Evolutionary conservation across 176 grass and related monocot species (phyloP).

Genomic region (Alloteropsis semialata): DNA sequence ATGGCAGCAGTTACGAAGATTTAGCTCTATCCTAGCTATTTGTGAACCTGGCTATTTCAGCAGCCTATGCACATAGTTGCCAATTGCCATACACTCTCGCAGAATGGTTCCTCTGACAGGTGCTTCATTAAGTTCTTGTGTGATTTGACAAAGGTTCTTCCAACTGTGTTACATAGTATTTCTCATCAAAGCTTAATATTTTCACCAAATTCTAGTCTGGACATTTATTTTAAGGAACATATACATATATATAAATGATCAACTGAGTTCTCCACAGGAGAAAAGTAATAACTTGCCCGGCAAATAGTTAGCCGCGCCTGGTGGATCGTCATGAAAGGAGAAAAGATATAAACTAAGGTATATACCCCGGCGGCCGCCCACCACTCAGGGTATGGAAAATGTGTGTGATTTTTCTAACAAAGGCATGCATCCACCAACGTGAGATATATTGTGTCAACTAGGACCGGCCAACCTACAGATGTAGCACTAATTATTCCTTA

Average conservation of each 20-base stretch:
- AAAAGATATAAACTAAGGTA: too few species aligned
- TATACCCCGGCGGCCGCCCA: neutral
- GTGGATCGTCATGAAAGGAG: neutral
- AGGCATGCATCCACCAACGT: neutral
- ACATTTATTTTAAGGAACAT: too few species aligned
- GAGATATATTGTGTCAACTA: neutral
- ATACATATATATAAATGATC: too few species aligned
- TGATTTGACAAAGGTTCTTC: neutral
- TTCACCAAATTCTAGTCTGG: neutral
- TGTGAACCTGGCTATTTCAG: neutral
- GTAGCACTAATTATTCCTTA: neutral
- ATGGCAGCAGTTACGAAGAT: neutral
- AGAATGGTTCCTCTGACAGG: neutral
- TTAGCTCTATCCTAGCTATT: neutral
- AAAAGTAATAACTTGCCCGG: too few species aligned
- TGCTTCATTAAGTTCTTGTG: neutral
- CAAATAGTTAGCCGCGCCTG: neutral
- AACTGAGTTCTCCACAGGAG: too few species aligned
- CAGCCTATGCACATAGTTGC: neutral
- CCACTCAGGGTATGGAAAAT: neutral
- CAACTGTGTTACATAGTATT: neutral
- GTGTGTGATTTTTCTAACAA: neutral
- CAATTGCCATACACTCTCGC: neutral
- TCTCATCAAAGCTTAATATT: neutral
- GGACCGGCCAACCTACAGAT: neutral